These are phyloP conservation scores for Geotrichum candidum DNA, from an alignment of 1,139 yeast genomes.

Conservation along the genomic window DNA sequence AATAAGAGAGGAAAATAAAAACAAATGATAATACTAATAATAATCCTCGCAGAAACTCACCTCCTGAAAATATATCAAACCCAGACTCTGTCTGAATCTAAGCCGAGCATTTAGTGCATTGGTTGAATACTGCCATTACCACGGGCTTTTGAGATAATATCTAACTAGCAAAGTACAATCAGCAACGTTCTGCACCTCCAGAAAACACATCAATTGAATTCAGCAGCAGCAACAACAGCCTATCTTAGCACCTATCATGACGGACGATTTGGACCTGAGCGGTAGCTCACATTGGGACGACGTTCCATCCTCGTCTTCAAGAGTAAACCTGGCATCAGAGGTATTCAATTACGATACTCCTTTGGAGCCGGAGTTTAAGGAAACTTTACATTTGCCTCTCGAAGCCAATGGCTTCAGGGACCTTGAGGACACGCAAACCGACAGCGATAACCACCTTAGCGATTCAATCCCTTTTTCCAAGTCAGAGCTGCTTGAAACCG, in stretches of 20 bases:
- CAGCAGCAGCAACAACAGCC: neutral
- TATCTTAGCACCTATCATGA: neutral
- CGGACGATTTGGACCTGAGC: slow-evolving; percentile 12
- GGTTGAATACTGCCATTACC: neutral
- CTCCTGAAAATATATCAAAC: neutral
- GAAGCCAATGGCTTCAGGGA: neutral
- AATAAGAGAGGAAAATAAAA: neutral
- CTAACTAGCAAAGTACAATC: neutral
- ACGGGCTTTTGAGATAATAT: neutral
- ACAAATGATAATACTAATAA: neutral
- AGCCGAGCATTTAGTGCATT: neutral
- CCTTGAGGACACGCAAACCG: neutral
- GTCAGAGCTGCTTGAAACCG: neutral
- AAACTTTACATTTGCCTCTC: neutral
- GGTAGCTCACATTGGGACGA: slow-evolving; percentile 10
- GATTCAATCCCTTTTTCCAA: neutral
- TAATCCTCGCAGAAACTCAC: neutral
- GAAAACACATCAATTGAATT: neutral
- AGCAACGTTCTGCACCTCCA: neutral
- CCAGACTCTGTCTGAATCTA: neutral
- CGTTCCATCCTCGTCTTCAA: slow-evolving; percentile 9
- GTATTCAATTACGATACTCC: neutral
- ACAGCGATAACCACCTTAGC: neutral
- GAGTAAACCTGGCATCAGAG: slow-evolving; percentile 5
- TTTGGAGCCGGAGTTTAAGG: neutral